phyloP scores from a whole-genome alignment of 768 basidiomycete species.

The Mycena galopus region DNA sequence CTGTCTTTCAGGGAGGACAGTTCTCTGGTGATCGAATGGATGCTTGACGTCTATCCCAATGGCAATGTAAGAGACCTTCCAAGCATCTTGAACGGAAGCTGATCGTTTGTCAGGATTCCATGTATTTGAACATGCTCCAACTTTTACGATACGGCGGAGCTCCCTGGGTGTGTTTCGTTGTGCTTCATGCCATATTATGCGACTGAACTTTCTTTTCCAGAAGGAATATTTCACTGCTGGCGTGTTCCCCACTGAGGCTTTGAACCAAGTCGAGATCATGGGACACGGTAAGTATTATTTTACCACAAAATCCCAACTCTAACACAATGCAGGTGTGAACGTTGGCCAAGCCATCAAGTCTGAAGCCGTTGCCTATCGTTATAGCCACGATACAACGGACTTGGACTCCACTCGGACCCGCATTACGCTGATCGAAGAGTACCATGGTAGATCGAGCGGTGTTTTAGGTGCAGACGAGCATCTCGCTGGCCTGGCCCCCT shows the following conservation, averaged over 20 bases:
- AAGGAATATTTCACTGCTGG: constrained; percentile 16
- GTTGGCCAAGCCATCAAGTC: constrained; percentile 35
- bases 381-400: constrained; percentile 20
- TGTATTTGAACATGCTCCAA: constrained; percentile 30
- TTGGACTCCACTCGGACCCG: constrained; percentile 29
- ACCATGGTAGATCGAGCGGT: constrained; percentile 30
- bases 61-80: constrained; percentile 14
- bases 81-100: background rate
- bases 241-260: constrained; percentile 21
- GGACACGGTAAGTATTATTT: constrained; percentile 10
- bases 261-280: constrained; percentile 29
- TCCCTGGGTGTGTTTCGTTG: constrained; percentile 6
- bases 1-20: constrained; percentile 14
- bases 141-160: constrained; percentile 20
- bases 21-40: constrained; percentile 30
- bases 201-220: background rate
- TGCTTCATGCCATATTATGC: background rate
- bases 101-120: constrained; percentile 17
- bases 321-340: constrained; percentile 18
- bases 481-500: constrained; percentile 23
- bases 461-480: constrained; percentile 32
- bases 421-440: constrained; percentile 21
- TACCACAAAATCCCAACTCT: background rate
- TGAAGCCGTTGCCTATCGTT: constrained; percentile 32
- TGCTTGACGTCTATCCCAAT: constrained; percentile 31